Conservation (phyloP, 352 stramenopile species). For the Phytophthora sp. region DNA sequence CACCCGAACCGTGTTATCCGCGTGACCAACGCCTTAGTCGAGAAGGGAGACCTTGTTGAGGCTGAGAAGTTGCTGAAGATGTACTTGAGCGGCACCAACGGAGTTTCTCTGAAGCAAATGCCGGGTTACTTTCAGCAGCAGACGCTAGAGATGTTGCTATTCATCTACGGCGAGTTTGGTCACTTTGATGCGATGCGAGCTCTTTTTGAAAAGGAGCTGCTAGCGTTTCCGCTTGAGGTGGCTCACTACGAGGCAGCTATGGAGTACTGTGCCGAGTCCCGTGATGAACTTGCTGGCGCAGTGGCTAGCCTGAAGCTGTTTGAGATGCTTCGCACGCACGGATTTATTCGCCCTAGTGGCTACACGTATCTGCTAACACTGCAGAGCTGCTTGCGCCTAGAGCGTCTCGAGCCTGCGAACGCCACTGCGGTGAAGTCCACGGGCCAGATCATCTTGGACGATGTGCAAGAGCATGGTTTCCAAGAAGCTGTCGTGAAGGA, state of each 20-base stretch:
- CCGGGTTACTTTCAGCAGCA: slow-evolving; percentile 67
- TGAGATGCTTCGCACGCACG: slow-evolving; percentile 66
- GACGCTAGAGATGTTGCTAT: slow-evolving; percentile 73
- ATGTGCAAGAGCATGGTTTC: slow-evolving; percentile 64
- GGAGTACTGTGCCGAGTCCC: slow-evolving; percentile 58
- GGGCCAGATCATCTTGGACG: slow-evolving; percentile 55
- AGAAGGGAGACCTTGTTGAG: slow-evolving; percentile 48
- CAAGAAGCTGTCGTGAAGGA: slow-evolving; percentile 25
- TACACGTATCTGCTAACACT: slow-evolving; percentile 77
- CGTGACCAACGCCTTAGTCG: slow-evolving; percentile 53
- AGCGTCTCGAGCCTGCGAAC: slow-evolving; percentile 48
- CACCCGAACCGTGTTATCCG: slow-evolving; percentile 50
- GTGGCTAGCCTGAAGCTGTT: slow-evolving; percentile 73
- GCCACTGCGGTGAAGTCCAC: slow-evolving; percentile 33
- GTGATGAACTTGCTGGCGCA: slow-evolving; percentile 37
- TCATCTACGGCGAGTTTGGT: slow-evolving; percentile 64
- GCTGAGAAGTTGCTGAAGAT: slow-evolving; percentile 59
- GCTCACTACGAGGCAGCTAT: slow-evolving; percentile 76
- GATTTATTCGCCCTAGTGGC: slow-evolving; percentile 78
- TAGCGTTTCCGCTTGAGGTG: slow-evolving; percentile 58
- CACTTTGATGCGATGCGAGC: slow-evolving; percentile 47
- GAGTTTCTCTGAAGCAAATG: slow-evolving; percentile 57
- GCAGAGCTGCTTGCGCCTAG: slow-evolving; percentile 59
- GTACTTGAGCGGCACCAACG: slow-evolving; percentile 41
- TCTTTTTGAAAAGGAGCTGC: slow-evolving; percentile 57